Evolutionary conservation across 352 stramenopile species (phyloP), one percentile per base, ranked within the genome.

Genomic region (Hyaloperonospora arabidopsidis): DNA sequence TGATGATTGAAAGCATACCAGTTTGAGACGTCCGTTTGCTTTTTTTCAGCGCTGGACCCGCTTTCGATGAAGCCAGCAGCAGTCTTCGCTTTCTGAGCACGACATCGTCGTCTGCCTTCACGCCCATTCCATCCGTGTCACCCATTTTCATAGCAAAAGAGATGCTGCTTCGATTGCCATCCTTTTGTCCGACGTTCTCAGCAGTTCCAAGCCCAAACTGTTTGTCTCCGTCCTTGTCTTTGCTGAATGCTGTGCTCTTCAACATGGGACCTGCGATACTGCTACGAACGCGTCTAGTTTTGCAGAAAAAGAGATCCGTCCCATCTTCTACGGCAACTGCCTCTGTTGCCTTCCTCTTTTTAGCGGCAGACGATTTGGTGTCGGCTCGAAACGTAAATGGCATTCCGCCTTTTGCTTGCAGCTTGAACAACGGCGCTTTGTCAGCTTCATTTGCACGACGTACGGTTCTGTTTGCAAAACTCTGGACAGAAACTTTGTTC

Each of bases 341-440:
- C 43, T 60, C 55, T 1, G 28, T 14, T 25, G 51, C 32, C 32
- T 68, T 74, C 5, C 61, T 48, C 44, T 74, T 74, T 45, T 68
- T 70, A 6, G 61, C 35, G 13, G 29, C 14, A 6, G 51, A 67
- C 15, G 50, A 61, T 7, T 67, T 61, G 2, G 52, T 66, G 11
- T 58, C 54, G 12, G 50, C 57, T 41, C 61, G 57, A 52, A 67
- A 55, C 57, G 50, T 18, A 60, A 68, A 50, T 17, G 32, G 44
- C 4, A 56, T 14, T n/a, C 5, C 14, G 8, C 35, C 32, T 28
- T 58, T 67, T 32, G 19, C 17, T 56, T 58, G 51, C n/a, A 28
- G 12, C 29, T 57, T 57, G 18, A 63, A 39, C 18, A 60, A 14
- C 12, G 29, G 2, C 13, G 22, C n/a, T 35, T 61, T 69, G 10